Evolutionary conservation across 208 protist species (phyloP), one percentile per base, ranked within the genome.

Genomic region (Lotmaria passim): DNA sequence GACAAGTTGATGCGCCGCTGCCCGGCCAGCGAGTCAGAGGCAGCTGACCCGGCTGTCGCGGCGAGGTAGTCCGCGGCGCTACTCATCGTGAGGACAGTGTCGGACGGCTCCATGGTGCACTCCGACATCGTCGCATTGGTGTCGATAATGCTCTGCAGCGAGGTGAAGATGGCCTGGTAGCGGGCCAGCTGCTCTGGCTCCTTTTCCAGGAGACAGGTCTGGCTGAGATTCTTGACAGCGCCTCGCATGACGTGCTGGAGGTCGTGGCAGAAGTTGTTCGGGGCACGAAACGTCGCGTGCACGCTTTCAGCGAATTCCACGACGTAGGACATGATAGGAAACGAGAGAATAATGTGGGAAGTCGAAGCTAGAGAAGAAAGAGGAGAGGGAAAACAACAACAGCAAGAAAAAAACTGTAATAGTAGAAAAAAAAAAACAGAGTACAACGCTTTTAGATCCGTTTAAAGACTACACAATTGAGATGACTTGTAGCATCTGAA

Each of bases 321-420:
- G 41, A 70, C 50, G 56, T 69, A 76, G 8, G 70, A 69, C 70
- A 76, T 66, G 7, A 33, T 36, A 23, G 26, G 28, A 56, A 7
- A 46, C 15, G 47, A n/a, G n/a, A n/a, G n/a, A n/a, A n/a, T n/a
- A n/a, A n/a, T n/a, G n/a, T n/a, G n/a, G n/a, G n/a, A n/a, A n/a
- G n/a, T n/a, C n/a, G n/a, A n/a, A n/a, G n/a, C n/a, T n/a, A n/a
- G n/a, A n/a, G n/a, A 47, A 23, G 31, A 59, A 41, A 69, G 24
- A 5, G 26, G 1, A 23, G 3, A 50, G 19, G 15, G 47, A 46
- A 39, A 46, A 36, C 21, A 67, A 56, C 19, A 36, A 51, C n/a
- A 51, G 36, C 31, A 44, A 59, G 28, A 38, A n/a, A 21, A 15
- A 21, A 15, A 46, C 3, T 0, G 28, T 11, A 15, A n/a, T n/a